Evolutionary conservation across 345 rosid genomes (phyloP).

Genomic region (Lepidium africanum): DNA sequence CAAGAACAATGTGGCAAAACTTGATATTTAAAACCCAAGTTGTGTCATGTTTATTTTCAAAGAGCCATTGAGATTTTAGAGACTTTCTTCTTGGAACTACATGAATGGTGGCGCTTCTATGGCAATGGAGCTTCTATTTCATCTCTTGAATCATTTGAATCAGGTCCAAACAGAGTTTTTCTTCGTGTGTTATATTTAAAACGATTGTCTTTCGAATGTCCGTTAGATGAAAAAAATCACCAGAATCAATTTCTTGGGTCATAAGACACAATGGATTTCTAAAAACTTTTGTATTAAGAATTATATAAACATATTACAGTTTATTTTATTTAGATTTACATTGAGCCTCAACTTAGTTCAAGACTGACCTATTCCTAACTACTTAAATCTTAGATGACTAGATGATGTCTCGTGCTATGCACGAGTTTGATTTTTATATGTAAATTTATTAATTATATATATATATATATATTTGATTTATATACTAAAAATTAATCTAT

Average conservation of each 20-base stretch:
- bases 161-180: conserved; percentile 39
- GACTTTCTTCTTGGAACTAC: conserved; percentile 24
- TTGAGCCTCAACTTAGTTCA: too few species aligned
- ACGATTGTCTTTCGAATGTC: conserved; percentile 50
- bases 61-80: conserved; percentile 41
- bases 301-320: too few species aligned
- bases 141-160: conserved; percentile 23
- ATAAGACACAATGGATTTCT: too few species aligned
- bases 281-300: too few species aligned
- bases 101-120: conserved; percentile 20
- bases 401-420: too few species aligned
- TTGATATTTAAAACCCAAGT: neutral
- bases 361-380: too few species aligned
- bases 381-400: too few species aligned
- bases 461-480: too few species aligned
- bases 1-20: neutral
- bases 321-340: too few species aligned
- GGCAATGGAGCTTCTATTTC: conserved; percentile 47
- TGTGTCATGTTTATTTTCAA: conserved; percentile 4
- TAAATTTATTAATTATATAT: too few species aligned
- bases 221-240: conserved; percentile 5
- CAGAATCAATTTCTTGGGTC: neutral
- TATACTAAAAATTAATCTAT: too few species aligned
- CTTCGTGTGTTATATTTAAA: conserved; percentile 62
- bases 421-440: too few species aligned